Percentiles rank a stretch among this genome's conserved stretches.
These are phyloP conservation scores for Coemansia sp. DNA, from an alignment of 192 early-diverging fungal genomes.

Conservation along the genomic window DNA sequence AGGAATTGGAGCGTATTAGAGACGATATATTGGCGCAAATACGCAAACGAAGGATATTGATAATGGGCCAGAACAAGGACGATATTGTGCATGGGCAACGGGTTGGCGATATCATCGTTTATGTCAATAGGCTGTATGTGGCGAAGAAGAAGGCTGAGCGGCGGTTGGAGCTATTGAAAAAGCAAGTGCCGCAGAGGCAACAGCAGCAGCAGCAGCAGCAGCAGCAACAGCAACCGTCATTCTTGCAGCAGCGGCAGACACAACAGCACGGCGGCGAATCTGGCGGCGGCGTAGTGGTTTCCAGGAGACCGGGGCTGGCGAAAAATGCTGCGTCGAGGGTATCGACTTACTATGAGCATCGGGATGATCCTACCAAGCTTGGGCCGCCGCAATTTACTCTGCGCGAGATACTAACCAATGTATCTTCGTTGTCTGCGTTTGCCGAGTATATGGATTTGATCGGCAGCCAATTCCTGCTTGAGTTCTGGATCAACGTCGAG, in stretches of 20 bases:
- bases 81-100: constrained; percentile 82
- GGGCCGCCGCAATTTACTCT: constrained; percentile 58
- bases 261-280: neutral
- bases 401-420: constrained; percentile 66
- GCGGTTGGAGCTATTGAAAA: constrained; percentile 49
- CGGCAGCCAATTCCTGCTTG: constrained; percentile 63
- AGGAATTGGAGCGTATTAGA: constrained; percentile 65
- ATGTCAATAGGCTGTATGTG: constrained; percentile 72
- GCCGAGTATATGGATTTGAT: constrained; percentile 79
- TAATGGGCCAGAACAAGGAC: constrained; percentile 64
- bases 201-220: no score
- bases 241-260: neutral
- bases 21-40: constrained; percentile 77
- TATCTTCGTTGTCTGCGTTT: constrained; percentile 70
- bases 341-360: constrained; percentile 53
- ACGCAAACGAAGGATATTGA: constrained; percentile 60
- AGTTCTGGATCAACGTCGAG: constrained; percentile 78
- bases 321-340: constrained; percentile 16
- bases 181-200: constrained; percentile 29
- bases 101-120: constrained; percentile 71
- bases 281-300: neutral
- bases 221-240: neutral
- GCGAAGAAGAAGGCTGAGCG: constrained; percentile 78
- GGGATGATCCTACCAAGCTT: constrained; percentile 43
- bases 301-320: neutral